Conservation (phyloP, 495 filamentous ascomycete species). For the Peziza echinospora region DNA sequence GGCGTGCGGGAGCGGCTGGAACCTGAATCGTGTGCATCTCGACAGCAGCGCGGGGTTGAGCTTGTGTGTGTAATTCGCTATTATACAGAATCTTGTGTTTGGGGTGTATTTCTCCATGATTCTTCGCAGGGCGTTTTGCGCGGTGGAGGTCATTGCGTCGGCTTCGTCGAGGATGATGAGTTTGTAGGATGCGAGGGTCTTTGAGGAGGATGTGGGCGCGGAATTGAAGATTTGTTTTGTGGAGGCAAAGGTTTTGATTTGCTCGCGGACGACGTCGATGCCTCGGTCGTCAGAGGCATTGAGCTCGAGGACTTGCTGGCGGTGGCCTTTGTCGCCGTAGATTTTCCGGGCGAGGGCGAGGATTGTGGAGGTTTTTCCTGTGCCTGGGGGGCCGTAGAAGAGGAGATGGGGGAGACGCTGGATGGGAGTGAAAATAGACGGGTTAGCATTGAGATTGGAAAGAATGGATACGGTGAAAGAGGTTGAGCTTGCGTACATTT, state of each 20-base stretch:
- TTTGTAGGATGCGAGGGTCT: conserved; percentile 55
- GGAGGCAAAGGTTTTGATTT: conserved; percentile 97
- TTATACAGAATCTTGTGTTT: conserved; percentile 94
- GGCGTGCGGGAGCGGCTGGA: conserved; percentile 70
- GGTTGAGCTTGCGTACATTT: conserved; percentile 32
- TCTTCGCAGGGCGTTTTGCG: conserved; percentile 86
- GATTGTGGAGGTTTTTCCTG: conserved; percentile 96
- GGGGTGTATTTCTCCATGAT: conserved; percentile 99
- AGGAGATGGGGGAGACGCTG: conserved; percentile 84
- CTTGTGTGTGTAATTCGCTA: conserved; percentile 98
- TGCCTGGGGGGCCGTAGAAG: conserved; percentile 90
- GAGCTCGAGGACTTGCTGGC: conserved; percentile 93
- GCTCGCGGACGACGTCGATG: conserved; percentile 95
- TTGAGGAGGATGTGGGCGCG: conserved; percentile 27
- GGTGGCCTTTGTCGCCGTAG: conserved; percentile 78
- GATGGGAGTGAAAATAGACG: neutral
- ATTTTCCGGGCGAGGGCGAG: conserved; percentile 77
- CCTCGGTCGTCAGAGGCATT: conserved; percentile 94
- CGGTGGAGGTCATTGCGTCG: conserved; percentile 90
- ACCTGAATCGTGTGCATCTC: conserved; percentile 83
- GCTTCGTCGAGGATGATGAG: conserved; percentile 96
- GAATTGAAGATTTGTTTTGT: conserved; percentile 36
- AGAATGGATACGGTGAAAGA: neutral
- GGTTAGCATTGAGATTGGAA: neutral
- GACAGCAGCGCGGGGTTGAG: conserved; percentile 86